These are phyloP conservation scores for Linnemannia zychae DNA, from an alignment of 192 early-diverging fungal species.

Conservation along the genomic window DNA sequence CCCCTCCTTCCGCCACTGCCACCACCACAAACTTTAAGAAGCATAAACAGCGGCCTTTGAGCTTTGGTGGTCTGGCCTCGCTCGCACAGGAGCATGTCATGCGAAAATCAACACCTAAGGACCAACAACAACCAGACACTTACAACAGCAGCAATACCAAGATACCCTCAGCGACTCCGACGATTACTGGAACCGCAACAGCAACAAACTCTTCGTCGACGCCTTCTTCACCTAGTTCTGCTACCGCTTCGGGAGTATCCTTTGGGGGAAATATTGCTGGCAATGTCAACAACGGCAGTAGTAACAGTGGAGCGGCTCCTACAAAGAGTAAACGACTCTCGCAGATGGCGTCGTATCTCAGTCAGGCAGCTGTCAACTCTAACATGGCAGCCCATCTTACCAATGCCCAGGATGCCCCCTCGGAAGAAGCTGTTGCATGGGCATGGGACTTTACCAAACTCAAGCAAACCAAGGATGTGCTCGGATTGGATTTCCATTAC, in stretches of 20 bases:
- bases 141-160: conserved; percentile 14
- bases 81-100: conserved; percentile 52
- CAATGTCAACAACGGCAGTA: neutral
- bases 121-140: conserved; percentile 5
- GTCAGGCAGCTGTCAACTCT: conserved; percentile 43
- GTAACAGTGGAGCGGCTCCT: neutral
- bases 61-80: conserved; percentile 45
- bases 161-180: neutral
- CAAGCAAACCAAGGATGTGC: conserved; percentile 48
- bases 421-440: conserved; percentile 32
- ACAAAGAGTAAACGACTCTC: conserved; percentile 32
- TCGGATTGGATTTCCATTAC: conserved; percentile 48
- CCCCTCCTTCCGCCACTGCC: neutral
- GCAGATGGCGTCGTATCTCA: conserved; percentile 44
- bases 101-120: conserved; percentile 17
- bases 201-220: conserved; percentile 6
- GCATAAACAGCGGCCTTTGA: conserved; percentile 40
- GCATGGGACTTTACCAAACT: conserved; percentile 48
- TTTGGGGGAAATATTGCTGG: neutral
- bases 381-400: conserved; percentile 30
- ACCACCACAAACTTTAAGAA: conserved; percentile 17
- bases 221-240: conserved; percentile 16
- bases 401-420: conserved; percentile 8
- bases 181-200: neutral
- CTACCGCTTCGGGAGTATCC: neutral